Base-by-base conservation (phyloP, 2,329 filamentous ascomycete genomes). In the Chaetothyriales sp. region DNA sequence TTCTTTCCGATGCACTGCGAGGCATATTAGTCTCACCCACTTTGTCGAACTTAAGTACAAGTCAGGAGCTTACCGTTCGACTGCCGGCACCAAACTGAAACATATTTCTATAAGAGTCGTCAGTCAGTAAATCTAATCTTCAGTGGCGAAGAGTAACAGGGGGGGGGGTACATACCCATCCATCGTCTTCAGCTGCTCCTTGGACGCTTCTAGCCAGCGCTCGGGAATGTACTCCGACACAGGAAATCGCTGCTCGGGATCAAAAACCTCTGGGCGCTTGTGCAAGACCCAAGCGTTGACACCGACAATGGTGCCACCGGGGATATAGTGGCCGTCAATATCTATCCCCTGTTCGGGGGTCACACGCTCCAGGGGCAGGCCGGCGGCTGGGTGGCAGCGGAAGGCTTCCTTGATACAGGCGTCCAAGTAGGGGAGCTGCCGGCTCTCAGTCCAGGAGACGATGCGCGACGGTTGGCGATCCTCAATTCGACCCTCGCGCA, bases 381-480 rank as follows among this genome's bases (percentile, higher is more conserved):
- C 85, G 0, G 82, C 75, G 0, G 84, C 83, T 0, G 86, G 85
- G 63, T 89, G 83, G 58, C 87, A 63, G 10, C 84, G 78, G 69
- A 89, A 85, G 3, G 81, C 78, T 64, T 92, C 86, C 61, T 89
- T 85, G 59, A 90, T 75, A 50, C 80, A 81, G 2, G 84, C 85
- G 60, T 88, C 83, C 5, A 92, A 77, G 63, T 89, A 92, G 0
- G 79, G 77, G 1, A 92, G 72, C 51, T 76, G 73, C 73, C 66
- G 87, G 81, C 36, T 77, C 63, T 77, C 82, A 86, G 1, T 79
- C 57, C 57, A 60, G 3, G 54, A 55, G n/a, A 60, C 53, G 5
- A 53, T 49, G 18, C 50, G 49, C 2, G 47, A 55, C 32, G 32
- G 32, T 4, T 49, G 47, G 15, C 47, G 28, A 32, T 54, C 48